Percentiles rank a stretch among this genome's conserved stretches.
phyloP scores from a whole-genome alignment of 1,284 basidiomycete species.

The Sanghuangporus weigelae region DNA sequence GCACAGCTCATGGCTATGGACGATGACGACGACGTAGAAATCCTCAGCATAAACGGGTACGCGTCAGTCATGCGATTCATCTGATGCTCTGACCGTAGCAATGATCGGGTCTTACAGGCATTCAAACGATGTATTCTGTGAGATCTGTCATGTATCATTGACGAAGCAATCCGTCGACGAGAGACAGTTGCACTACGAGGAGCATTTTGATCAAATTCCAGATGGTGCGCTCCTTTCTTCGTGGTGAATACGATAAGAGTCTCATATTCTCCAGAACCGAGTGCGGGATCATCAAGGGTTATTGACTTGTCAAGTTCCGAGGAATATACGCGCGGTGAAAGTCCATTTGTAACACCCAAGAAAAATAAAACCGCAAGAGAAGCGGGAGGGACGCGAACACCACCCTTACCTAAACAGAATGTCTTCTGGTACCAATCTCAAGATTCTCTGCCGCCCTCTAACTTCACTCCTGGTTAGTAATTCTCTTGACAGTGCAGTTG shows the following conservation, averaged over 20 bases:
- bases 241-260: neutral
- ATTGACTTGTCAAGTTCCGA: constrained; percentile 4
- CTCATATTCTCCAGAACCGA: neutral
- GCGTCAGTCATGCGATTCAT: neutral
- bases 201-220: constrained; percentile 17
- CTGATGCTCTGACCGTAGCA: neutral
- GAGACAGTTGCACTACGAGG: constrained; percentile 23
- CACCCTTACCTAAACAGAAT: constrained; percentile 31
- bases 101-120: neutral
- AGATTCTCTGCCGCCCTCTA: constrained; percentile 48
- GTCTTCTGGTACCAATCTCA: constrained; percentile 59
- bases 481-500: neutral
- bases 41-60: neutral
- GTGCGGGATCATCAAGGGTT: neutral
- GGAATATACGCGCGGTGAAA: neutral
- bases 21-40: constrained; percentile 2
- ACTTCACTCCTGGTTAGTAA: constrained; percentile 63
- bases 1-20: neutral
- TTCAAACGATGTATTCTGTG: constrained; percentile 13
- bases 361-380: neutral
- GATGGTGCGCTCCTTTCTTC: neutral
- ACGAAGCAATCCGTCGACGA: constrained; percentile 14
- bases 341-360: neutral
- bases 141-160: constrained; percentile 18
- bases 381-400: neutral